phyloP scores from a whole-genome alignment of 176 grass and related monocot genomes.

The Puccinellia tenuiflora region DNA sequence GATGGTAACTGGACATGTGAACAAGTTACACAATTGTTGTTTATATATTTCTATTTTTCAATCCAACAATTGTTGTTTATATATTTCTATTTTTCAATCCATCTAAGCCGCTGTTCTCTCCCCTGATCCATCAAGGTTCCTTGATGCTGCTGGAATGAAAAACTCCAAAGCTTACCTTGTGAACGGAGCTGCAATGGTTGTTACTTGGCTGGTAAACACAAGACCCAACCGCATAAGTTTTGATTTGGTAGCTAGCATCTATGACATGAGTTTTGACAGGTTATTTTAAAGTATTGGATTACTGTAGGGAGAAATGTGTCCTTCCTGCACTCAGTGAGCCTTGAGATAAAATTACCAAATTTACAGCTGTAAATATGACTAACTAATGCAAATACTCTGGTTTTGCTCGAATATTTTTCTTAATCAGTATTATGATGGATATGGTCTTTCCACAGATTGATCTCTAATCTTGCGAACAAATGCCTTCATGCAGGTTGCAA shows the following conservation, averaged over 20 bases:
- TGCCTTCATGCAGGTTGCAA: conserved; percentile 56
- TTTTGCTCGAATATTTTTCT: neutral
- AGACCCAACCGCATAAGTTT: neutral
- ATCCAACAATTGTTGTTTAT: neutral
- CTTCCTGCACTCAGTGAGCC: neutral
- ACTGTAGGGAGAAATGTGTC: neutral
- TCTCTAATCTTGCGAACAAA: conserved; percentile 14
- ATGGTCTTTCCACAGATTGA: neutral
- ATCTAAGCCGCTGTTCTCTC: conserved; percentile 24
- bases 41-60: neutral
- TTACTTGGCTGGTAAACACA: conserved; percentile 82
- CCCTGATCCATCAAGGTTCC: conserved; percentile 57
- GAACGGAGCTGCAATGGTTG: conserved; percentile 80
- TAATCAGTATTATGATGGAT: neutral
- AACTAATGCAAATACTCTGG: neutral
- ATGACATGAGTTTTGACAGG: neutral
- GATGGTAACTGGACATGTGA: conserved; percentile 65
- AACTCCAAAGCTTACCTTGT: conserved; percentile 70
- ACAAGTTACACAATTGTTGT: neutral
- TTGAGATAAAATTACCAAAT: neutral
- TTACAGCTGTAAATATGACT: neutral
- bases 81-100: neutral
- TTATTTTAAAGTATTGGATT: neutral
- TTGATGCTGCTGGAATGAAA: conserved; percentile 92
- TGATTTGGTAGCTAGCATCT: neutral